Conservation (phyloP, 2,329 filamentous ascomycete species). For the Dryadomyces quercus-mongolicae region DNA sequence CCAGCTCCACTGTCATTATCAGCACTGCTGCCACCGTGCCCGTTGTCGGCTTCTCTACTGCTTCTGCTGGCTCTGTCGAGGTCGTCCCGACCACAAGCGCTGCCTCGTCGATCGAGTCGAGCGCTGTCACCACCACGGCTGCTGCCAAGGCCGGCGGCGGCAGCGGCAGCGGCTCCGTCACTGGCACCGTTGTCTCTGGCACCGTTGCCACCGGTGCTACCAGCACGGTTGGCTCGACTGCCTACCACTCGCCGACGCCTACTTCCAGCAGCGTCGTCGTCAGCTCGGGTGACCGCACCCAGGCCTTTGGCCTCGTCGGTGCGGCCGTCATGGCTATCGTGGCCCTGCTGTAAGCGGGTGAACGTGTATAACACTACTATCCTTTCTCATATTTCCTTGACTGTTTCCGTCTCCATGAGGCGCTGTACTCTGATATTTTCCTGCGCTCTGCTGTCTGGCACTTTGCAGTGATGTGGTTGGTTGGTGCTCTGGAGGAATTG, state of each 20-base stretch:
- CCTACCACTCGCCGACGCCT: slow-evolving; percentile 22
- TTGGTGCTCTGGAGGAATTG: not conserved
- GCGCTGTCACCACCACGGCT: not conserved
- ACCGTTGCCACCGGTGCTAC: slow-evolving; percentile 7
- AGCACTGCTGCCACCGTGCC: slow-evolving; percentile 39
- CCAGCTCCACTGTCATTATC: slow-evolving; percentile 33
- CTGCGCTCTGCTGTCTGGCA: not conserved
- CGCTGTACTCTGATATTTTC: not conserved
- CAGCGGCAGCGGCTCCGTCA: not conserved
- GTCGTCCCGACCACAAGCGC: slow-evolving; percentile 13
- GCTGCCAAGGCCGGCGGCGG: slow-evolving; percentile 26
- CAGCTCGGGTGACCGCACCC: slow-evolving; percentile 25
- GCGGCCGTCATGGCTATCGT: slow-evolving; percentile 31
- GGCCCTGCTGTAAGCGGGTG: slow-evolving; percentile 30
- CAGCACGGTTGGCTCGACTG: slow-evolving; percentile 19
- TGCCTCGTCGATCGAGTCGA: not conserved
- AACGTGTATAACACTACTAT: not conserved
- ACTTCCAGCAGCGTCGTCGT: slow-evolving; percentile 20
- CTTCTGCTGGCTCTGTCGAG: slow-evolving; percentile 18
- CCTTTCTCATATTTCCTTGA: not conserved
- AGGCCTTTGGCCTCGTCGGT: slow-evolving; percentile 27
- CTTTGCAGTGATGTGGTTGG: not conserved
- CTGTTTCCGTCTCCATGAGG: not conserved
- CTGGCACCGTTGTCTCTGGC: slow-evolving; percentile 10
- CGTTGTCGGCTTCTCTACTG: slow-evolving; percentile 36